Base-by-base conservation (phyloP, 192 early-diverging fungal genomes). In the Powellomyces hirtus region DNA sequence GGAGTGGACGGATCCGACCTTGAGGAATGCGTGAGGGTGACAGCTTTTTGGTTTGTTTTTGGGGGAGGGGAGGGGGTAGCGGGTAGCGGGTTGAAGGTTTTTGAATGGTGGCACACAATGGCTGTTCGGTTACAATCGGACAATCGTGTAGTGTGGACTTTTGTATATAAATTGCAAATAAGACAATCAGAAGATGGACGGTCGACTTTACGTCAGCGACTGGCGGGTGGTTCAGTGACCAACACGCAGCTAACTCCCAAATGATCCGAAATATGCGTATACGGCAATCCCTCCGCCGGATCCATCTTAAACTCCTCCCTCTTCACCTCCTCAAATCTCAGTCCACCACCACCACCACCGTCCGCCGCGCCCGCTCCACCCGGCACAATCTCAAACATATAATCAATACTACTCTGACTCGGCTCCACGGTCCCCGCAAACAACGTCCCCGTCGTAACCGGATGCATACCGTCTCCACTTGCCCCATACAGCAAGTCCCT, bases 381-480 rank as follows among this genome's bases (percentile, higher is more conserved):
- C 56, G 6, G 6, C 14, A 42, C 59, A 18, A 62, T 7, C 36
- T 26, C 38, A 13, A 62, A 40, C 4, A 62, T 42, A 22, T 62
- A 62, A 42, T 62, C 59, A 42, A 62, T 62, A 13, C 38, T 44
- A 30, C 59, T 62, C 38, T 62, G 24, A 30, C 59, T 62, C 24
- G 59, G n/a, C 31, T 34, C 38, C 5, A 62, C 59, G 20, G 59
- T 62, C 0, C 59, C 59, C 20, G 36, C 40, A 33, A 42, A 40
- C 26, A 62, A 22, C n/a, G 59, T 62, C 22, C 59, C 59, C 10
- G 38, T 62, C 0, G 91, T 92, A n/a, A 93, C 83, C 2, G 90
- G 89, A 36, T 92, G 89, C 68, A n/a, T n/a, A 5, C 26, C 5
- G 16, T 89, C 81, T 0, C 86, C 85, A 22, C 80, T 77, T 14